Evolutionary conservation across 2,329 filamentous ascomycete genomes (phyloP).

Genomic region (Fonsecaea nubica): DNA sequence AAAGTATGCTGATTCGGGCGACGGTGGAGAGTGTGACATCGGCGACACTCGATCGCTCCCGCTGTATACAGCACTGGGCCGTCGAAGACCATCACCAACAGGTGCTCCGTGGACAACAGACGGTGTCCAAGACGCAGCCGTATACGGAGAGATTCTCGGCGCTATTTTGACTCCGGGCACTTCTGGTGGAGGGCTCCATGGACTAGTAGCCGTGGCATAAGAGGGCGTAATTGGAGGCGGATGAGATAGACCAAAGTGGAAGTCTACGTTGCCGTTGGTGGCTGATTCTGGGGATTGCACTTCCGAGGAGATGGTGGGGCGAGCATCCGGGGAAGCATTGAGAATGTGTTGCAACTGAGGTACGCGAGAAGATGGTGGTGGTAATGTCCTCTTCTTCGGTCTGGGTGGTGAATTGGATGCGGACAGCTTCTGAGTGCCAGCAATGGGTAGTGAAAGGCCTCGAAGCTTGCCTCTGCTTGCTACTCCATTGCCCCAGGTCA

Average conservation of each 20-base stretch:
- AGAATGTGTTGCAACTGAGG: constrained; percentile 9
- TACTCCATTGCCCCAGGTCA: constrained; percentile 96
- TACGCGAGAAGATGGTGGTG: constrained; percentile 1
- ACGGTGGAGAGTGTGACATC: constrained; percentile 19
- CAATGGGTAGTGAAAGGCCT: constrained; percentile 76
- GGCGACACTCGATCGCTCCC: constrained; percentile 22
- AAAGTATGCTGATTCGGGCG: constrained; percentile 30
- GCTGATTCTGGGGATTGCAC: constrained; percentile 11
- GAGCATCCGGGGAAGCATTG: constrained; percentile 6
- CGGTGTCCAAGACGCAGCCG: constrained; percentile 4
- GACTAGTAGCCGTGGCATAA: constrained; percentile 7
- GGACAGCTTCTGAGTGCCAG: constrained; percentile 50
- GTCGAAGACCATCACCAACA: constrained; percentile 1
- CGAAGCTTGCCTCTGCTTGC: constrained; percentile 94
- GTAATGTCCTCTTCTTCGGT: constrained; percentile 29
- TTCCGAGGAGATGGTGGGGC: constrained; percentile 4
- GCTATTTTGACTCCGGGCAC: constrained; percentile 18
- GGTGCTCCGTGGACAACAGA: constrained; percentile 20
- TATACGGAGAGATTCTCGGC: constrained; percentile 13
- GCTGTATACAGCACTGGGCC: constrained; percentile 10
- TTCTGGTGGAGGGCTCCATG: constrained; percentile 22
- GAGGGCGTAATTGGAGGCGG: constrained; percentile 1
- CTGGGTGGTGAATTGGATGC: constrained; percentile 20
- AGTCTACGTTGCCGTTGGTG: constrained; percentile 3
- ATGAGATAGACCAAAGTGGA: constrained; percentile 20